Percentiles rank a stretch among this genome's conserved stretches.
Evolutionary conservation across 2,329 filamentous ascomycete genomes (phyloP).

Genomic region (Seiridium unicorne): DNA sequence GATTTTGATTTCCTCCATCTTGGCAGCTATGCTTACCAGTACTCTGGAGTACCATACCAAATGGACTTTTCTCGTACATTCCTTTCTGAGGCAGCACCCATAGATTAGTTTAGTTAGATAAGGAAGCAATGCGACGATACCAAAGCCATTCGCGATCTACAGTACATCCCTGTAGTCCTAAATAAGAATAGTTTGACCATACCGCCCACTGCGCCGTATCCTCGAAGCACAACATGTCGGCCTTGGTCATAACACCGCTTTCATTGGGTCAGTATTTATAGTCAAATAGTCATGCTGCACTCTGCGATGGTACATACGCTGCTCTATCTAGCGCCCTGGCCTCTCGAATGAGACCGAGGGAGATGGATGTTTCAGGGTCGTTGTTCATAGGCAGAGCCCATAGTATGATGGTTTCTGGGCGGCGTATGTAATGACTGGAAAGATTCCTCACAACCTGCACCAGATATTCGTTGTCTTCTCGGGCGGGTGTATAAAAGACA

Average conservation of each 20-base stretch:
- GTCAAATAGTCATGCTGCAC: rapidly evolving
- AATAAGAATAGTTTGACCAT: neutral
- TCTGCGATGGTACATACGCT: neutral
- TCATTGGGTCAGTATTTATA: conserved; percentile 43
- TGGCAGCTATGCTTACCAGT: neutral
- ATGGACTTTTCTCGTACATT: neutral
- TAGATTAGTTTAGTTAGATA: neutral
- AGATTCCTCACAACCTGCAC: conserved; percentile 72
- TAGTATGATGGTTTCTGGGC: conserved; percentile 71
- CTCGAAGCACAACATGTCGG: too few relatives aligned
- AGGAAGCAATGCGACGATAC: neutral
- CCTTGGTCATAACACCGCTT: conserved; percentile 81
- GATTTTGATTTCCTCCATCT: neutral
- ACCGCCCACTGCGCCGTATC: neutral
- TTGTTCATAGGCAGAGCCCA: conserved; percentile 76
- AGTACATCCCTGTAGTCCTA: neutral
- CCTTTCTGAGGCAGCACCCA: neutral
- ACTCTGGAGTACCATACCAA: neutral
- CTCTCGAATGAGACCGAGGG: conserved; percentile 61
- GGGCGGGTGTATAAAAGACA: conserved; percentile 69
- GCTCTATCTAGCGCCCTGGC: conserved; percentile 41
- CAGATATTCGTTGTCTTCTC: conserved; percentile 65
- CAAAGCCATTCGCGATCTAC: neutral
- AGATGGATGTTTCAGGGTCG: conserved; percentile 74
- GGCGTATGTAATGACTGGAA: conserved; percentile 66